Base-by-base conservation (phyloP, 2,329 filamentous ascomycete species). In the Ascochyta rabiei region DNA sequence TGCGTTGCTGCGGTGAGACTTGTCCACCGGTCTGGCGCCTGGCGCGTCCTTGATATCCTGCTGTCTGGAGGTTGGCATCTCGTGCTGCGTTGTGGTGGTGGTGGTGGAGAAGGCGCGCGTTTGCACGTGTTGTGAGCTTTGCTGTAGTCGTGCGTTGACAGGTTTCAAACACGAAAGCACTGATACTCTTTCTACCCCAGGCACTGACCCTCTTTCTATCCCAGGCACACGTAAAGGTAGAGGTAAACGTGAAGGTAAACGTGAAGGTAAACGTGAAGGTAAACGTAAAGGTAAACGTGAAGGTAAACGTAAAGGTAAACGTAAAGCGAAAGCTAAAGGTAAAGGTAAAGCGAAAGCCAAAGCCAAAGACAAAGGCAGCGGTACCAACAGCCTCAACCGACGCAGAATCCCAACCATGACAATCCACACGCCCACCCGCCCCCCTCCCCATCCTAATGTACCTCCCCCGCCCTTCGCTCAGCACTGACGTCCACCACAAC, bases 1-100 rank as follows among this genome's bases (percentile, higher is more conserved):
- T 3, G 70, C 65, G 21, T 64, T 60, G 38, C 60, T 62, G 34
- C 63, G 65, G 31, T 66, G 52, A 2, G 46, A 41, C n/a, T 42
- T 55, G 31, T 26, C n/a, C 4, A 38, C 52, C 2, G 52, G 45
- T 16, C 21, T 46, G 52, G 12, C n/a, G 15, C 52, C 52, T 3
- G 52, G 46, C 12, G 42, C 41, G 37, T 21, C 19, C 6, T 37
- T 38, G 33, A 19, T 12, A 15, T 41, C 41, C 3, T 44, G 26
- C 33, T 54, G 44, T 16, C 45, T 23, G 2, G 51, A 48, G 7
- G 35, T 28, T 13, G 53, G 38, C 53, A 56, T 56, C 4, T 16
- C 34, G 33, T 16, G 4, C 1, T 16, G 28, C 9, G 30, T 3
- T 21, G 28, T 28, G 19, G 7, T 46, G n/a, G 30, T 3, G 16